Evolutionary conservation across 495 filamentous ascomycete genomes (phyloP), one percentile per base, ranked within the genome.

Genomic region (Staphylotrichum tortipilum): DNA sequence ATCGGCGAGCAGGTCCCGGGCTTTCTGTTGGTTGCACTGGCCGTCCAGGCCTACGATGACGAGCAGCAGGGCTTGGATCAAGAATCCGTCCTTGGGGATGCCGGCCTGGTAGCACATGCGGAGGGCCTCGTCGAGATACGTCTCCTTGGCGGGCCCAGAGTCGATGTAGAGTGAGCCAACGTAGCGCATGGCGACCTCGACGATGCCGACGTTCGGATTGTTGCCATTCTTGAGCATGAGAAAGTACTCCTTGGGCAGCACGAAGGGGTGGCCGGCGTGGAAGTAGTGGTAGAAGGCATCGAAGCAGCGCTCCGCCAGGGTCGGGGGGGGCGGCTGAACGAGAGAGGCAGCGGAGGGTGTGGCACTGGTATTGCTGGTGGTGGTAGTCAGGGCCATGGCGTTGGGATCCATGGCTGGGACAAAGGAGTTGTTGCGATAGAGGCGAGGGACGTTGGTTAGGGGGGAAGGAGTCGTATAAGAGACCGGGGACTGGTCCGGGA

Each of bases 41-140:
- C 84, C 85, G 61, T 94, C 85, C 17, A 94, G 72, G 2, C 83
- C 86, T 55, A 94, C 81, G 8, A 88, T 77, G 33, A 87, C 74
- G 12, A 94, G 70, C 39, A 94, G 63, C 54, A 90, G 72, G 1
- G 87, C 84, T 65, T 95, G 89, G 3, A 94, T 78, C 47, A 77
- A 68, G 59, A 81, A 88, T 3, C 78, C 83, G 59, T 86, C 79
- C 51, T 75, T 74, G 9, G 73, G 57, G 14, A 69, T 70, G 10
- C 67, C 68, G 4, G 71, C 63, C 22, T 69, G 65, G 42, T 80
- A 77, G 23, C 78, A 61, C 3, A 72, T 62, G 18, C 70, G 62
- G 55, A 83, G 73, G 10, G 82, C 78, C 19, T 81, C 74, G 22
- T 77, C 78, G 26, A 80, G 79, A 30, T 73, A 71, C 9, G 77